Percentiles rank a stretch among this genome's conserved stretches.
phyloP scores from a whole-genome alignment of 768 basidiomycete genomes.

The Tricholoma bakamatsutake region DNA sequence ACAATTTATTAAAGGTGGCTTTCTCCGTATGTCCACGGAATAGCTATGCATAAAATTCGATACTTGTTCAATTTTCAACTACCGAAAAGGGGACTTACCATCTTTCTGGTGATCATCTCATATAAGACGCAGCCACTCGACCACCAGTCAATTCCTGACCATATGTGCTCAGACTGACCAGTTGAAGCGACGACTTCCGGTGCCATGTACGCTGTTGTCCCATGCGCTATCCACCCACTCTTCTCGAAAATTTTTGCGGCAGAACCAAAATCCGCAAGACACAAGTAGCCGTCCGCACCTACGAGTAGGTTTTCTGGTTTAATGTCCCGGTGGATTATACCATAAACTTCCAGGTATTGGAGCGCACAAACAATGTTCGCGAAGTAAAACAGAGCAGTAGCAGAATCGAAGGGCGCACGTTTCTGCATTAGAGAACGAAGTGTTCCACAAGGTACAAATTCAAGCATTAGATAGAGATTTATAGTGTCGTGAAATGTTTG shows the following conservation, averaged over 20 bases:
- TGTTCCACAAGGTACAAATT: constrained; percentile 41
- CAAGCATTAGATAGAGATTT: constrained; percentile 47
- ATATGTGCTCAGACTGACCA: constrained; percentile 12
- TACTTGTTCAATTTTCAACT: neutral
- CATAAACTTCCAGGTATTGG: constrained; percentile 36
- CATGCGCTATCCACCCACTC: constrained; percentile 30
- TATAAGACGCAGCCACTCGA: constrained; percentile 43
- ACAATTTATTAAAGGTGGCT: constrained; percentile 22
- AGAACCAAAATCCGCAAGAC: constrained; percentile 47
- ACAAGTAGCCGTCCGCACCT: constrained; percentile 49
- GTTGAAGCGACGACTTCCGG: constrained; percentile 35
- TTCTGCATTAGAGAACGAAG: constrained; percentile 32
- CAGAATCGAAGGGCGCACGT: constrained; percentile 24
- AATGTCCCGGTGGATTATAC: constrained; percentile 49
- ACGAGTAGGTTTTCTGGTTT: constrained; percentile 56
- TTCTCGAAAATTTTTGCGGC: constrained; percentile 21
- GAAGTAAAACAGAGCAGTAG: constrained; percentile 43
- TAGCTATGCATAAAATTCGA: constrained; percentile 6
- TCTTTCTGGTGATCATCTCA: constrained; percentile 41
- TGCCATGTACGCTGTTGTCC: constrained; percentile 44
- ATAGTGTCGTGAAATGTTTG: constrained; percentile 38
- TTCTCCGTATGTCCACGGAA: constrained; percentile 15
- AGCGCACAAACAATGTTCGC: constrained; percentile 47
- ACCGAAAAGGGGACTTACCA: constrained; percentile 23
- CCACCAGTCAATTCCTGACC: constrained; percentile 48